Evolutionary conservation across 192 early-diverging fungal genomes (phyloP).

Genomic region (Umbelopsis isabellina): DNA sequence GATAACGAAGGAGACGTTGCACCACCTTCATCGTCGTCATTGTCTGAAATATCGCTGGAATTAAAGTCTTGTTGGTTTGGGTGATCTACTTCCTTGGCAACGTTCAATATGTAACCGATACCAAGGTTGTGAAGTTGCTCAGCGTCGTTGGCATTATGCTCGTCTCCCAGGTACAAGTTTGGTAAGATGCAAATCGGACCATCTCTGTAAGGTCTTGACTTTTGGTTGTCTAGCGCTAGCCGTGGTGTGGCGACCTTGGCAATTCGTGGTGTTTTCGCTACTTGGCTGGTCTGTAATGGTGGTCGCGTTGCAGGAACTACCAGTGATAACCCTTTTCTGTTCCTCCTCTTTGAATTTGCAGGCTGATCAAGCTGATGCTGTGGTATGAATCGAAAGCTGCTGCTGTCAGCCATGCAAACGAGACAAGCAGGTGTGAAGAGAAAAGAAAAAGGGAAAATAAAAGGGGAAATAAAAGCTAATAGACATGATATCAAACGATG

Average conservation of each 20-base stretch:
- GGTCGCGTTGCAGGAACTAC: slow-evolving; percentile 19
- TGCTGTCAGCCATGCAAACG: slow-evolving; percentile 12
- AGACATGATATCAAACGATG: neutral
- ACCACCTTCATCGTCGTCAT: neutral
- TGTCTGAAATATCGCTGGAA: neutral
- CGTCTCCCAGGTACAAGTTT: slow-evolving; percentile 69
- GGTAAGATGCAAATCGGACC: slow-evolving; percentile 67
- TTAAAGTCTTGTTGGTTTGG: slow-evolving; percentile 28
- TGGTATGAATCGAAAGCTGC: slow-evolving; percentile 16
- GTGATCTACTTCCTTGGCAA: slow-evolving; percentile 71
- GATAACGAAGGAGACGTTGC: slow-evolving; percentile 1
- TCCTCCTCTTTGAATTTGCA: slow-evolving; percentile 25
- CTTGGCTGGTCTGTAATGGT: neutral
- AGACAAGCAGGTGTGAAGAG: neutral
- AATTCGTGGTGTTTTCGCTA: neutral
- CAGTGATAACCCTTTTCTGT: slow-evolving; percentile 39
- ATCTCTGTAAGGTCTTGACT: slow-evolving; percentile 45
- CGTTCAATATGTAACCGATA: slow-evolving; percentile 70
- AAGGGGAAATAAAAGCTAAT: neutral
- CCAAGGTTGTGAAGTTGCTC: slow-evolving; percentile 47
- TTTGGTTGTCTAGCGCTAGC: slow-evolving; percentile 1
- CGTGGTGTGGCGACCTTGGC: neutral
- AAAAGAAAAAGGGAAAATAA: slow-evolving; percentile 1
- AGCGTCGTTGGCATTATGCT: slow-evolving; percentile 63
- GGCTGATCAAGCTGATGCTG: slow-evolving; percentile 9